phyloP scores from a whole-genome alignment of 2,329 filamentous ascomycete genomes.

The Parasarocladium wereldwijsianum region DNA sequence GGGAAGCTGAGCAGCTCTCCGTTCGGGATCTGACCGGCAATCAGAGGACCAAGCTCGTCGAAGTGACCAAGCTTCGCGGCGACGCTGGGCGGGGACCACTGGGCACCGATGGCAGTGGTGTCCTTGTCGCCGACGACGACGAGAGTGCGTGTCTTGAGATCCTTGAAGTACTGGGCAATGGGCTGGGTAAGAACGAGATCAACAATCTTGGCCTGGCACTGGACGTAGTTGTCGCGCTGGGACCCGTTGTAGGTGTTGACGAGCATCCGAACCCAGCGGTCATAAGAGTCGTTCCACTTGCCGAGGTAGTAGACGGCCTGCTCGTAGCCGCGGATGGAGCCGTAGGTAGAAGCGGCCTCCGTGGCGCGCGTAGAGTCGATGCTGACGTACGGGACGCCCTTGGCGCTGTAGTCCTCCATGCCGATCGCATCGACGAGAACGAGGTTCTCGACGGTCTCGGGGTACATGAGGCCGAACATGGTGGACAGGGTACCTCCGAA shows the following conservation, averaged over 20 bases:
- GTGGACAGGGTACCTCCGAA: constrained; percentile 39
- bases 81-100: constrained; percentile 30
- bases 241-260: constrained; percentile 33
- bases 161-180: constrained; percentile 32
- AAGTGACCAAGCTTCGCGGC: constrained; percentile 32
- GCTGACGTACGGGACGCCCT: constrained; percentile 30
- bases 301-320: constrained; percentile 32
- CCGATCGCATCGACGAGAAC: constrained; percentile 37
- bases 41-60: constrained; percentile 29
- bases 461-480: constrained; percentile 36
- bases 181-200: constrained; percentile 40
- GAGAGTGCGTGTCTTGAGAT: constrained; percentile 28
- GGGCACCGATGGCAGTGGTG: constrained; percentile 38
- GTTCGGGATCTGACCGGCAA: constrained; percentile 26
- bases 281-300: constrained; percentile 32
- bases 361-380: constrained; percentile 22
- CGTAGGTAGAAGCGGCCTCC: constrained; percentile 26
- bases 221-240: constrained; percentile 25
- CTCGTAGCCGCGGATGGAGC: constrained; percentile 29
- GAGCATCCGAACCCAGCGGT: constrained; percentile 40
- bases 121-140: constrained; percentile 36
- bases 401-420: constrained; percentile 36
- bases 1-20: constrained; percentile 30
- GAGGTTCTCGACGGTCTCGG: constrained; percentile 23
- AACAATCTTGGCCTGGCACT: constrained; percentile 33